phyloP scores from a whole-genome alignment of 1,284 basidiomycete genomes.

The Melampsora larici-populina region DNA sequence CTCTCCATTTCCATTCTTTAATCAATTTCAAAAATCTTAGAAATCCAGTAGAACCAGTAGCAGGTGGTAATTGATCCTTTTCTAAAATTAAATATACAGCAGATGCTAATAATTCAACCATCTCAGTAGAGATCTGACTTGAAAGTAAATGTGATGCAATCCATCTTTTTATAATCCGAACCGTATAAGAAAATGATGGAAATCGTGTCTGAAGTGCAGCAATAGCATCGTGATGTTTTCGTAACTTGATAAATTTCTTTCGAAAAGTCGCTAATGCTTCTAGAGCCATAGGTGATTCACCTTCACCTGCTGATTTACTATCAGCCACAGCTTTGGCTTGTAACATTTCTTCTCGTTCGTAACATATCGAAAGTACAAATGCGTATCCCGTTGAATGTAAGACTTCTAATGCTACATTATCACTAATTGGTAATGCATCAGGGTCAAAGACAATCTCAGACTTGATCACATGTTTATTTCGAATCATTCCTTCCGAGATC shows the following conservation, averaged over 20 bases:
- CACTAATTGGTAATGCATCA: conserved; percentile 63
- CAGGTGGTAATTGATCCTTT: conserved; percentile 53
- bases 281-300: conserved; percentile 56
- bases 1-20: conserved; percentile 71
- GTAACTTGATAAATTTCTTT: conserved; percentile 70
- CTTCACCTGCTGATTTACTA: conserved; percentile 49
- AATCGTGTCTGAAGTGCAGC: conserved; percentile 75
- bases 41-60: conserved; percentile 66
- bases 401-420: conserved; percentile 72
- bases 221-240: conserved; percentile 80
- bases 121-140: conserved; percentile 69
- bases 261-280: conserved; percentile 67
- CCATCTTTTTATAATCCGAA: conserved; percentile 89
- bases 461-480: conserved; percentile 58
- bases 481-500: conserved; percentile 62
- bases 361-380: conserved; percentile 77
- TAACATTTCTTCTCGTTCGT: conserved; percentile 77
- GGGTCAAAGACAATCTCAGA: conserved; percentile 55
- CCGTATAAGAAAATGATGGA: conserved; percentile 75
- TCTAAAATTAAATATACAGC: conserved; percentile 57
- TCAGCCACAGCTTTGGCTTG: conserved; percentile 65
- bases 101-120: conserved; percentile 79
- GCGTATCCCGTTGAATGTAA: conserved; percentile 79
- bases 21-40: conserved; percentile 70
- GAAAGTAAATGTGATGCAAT: conserved; percentile 73